Conservation (phyloP, 2,329 filamentous ascomycete species). For the Pseudogymnoascus sp. region DNA sequence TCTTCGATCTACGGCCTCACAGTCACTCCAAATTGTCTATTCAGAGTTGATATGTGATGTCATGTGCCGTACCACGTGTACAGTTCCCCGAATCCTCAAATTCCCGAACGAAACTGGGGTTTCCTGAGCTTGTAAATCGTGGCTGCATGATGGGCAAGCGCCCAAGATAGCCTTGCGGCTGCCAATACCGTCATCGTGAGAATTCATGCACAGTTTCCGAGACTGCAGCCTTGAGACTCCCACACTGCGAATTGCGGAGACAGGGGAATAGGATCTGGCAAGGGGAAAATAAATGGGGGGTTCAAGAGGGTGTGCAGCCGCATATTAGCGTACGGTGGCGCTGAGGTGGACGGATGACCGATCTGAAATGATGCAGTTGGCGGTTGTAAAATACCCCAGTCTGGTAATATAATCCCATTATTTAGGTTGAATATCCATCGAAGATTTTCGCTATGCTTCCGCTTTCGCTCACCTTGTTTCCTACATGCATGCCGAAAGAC, state of each 20-base stretch:
- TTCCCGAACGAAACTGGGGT: not conserved
- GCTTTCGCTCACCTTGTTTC: not conserved
- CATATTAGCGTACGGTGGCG: not conserved
- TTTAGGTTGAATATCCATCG: not conserved
- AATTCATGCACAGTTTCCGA: not conserved
- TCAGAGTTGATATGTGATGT: not conserved
- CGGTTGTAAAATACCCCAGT: not conserved
- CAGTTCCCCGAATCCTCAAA: not conserved
- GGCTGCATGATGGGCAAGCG: not conserved
- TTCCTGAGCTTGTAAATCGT: not conserved
- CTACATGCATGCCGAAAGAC: not conserved
- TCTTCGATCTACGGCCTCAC: not conserved
- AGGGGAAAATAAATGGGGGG: not conserved
- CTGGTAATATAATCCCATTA: not conserved
- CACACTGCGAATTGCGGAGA: not conserved
- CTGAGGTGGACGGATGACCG: not conserved
- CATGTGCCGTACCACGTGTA: slow-evolving; percentile 5
- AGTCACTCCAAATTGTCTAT: not conserved
- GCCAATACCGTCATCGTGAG: not conserved
- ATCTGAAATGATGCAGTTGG: not conserved
- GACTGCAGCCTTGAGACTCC: not conserved
- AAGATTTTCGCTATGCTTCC: slow-evolving; percentile 8
- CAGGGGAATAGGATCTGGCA: not conserved
- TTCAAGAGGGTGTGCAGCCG: not conserved
- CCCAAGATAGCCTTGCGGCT: not conserved